Evolutionary conservation across 2,329 filamentous ascomycete genomes (phyloP).

Genomic region (Ophiocordyceps camponoti-leonardi): DNA sequence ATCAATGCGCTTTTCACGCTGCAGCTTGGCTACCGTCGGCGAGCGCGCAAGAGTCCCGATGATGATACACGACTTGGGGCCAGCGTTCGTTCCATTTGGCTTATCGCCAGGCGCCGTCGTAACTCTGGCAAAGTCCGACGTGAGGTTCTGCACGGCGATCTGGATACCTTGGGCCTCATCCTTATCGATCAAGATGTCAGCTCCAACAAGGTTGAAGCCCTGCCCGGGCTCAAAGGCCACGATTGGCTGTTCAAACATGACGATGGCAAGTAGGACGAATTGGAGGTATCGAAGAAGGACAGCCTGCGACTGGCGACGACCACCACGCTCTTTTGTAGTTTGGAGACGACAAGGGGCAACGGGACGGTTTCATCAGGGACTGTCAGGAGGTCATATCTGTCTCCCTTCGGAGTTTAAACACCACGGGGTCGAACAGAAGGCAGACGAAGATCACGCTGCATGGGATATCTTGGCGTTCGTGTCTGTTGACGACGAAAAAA

Average conservation of each 20-base stretch:
- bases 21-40: slow-evolving; percentile 5
- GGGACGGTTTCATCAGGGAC: not conserved
- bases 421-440: not conserved
- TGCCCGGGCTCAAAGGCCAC: slow-evolving; percentile 8
- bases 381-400: not conserved
- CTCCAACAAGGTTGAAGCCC: slow-evolving; percentile 11
- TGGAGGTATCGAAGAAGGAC: not conserved
- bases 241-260: slow-evolving; percentile 11
- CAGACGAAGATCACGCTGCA: not conserved
- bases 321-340: not conserved
- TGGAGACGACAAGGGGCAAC: not conserved
- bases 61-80: slow-evolving; percentile 6
- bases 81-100: not conserved
- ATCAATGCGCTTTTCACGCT: slow-evolving; percentile 7
- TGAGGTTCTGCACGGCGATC: slow-evolving; percentile 15
- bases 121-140: slow-evolving; percentile 11
- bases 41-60: slow-evolving; percentile 8
- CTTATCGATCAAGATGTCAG: slow-evolving; percentile 12
- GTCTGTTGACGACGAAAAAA: not conserved
- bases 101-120: slow-evolving; percentile 4
- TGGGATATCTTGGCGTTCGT: not conserved
- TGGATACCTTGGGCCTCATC: slow-evolving; percentile 14
- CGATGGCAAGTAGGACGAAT: not conserved
- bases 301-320: not conserved
- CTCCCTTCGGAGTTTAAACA: not conserved